Evolutionary conservation across 371 early-diverging fungal species (phyloP), one percentile per base, ranked within the genome.

Genomic region (Mycotypha africana): DNA sequence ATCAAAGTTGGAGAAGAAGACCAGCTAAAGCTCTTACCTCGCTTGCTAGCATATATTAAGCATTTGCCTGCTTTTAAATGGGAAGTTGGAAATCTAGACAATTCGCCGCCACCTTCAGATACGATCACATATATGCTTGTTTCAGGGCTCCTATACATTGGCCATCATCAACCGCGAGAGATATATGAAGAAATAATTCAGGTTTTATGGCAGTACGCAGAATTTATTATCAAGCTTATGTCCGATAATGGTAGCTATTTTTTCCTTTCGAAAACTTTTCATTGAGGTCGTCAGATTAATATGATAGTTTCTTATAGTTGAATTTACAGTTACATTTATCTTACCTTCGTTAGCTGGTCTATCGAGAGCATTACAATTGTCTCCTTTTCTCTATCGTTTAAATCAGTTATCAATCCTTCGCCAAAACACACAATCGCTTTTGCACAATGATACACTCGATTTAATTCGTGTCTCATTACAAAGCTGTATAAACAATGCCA

Each of bases 291-390:
- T n/a, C n/a, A n/a, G n/a, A n/a, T 19, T 17, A 30, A n/a, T 34
- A 26, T 24, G 10, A 4, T 11, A 12, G 22, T 21, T 3, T 23
- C 25, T 47, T 9, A 0, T 28, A 80, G 78, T 65, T n/a, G 72
- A 73, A 38, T 74, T 68, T 41, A 65, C 78, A 10, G 70, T 81
- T 25, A 70, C 74, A 26, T 82, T 85, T 53, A 74, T 82, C 12
- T 51, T 84, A 36, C 86, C 86, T 21, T 81, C 84, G 4, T 60
- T 88, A 38, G 69, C 78, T 17, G 88, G 88, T 17, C 60, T 80
- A 3, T 59, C 81, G 20, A 72, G 79, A 36, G 83, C 86, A 3
- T 51, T 88, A 17, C 84, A 84, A 52, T 42, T 53, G 11, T 72
- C 84, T 10, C 65, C 75, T 0, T 71, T 74, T 41, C 62, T 76